phyloP scores from a whole-genome alignment of 768 basidiomycete genomes.

The Sistotremastrum niveocremeum region DNA sequence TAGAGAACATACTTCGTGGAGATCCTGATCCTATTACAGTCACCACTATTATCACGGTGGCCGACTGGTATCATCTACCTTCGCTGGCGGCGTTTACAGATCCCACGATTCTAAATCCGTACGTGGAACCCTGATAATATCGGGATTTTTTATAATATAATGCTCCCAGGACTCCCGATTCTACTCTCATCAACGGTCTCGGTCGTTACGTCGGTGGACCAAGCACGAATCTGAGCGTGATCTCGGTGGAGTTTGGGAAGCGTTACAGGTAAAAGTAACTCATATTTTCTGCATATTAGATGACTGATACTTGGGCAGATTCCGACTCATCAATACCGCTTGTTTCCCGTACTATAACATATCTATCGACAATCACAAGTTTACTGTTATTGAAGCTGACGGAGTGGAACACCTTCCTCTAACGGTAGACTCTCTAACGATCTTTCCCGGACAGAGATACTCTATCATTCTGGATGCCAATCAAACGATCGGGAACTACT shows the following conservation, averaged over 20 bases:
- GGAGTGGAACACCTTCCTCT: constrained; percentile 24
- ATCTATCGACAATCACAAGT: constrained; percentile 30
- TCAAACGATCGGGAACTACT: constrained; percentile 31
- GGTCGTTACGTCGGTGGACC: constrained; percentile 29
- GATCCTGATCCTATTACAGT: constrained; percentile 7
- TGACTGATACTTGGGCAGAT: no score
- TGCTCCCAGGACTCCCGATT: constrained; percentile 13
- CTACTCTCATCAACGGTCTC: constrained; percentile 33
- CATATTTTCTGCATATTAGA: no score
- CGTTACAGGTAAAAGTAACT: constrained; percentile 15
- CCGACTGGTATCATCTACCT: constrained; percentile 28
- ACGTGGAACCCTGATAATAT: constrained; percentile 1
- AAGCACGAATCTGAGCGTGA: constrained; percentile 20
- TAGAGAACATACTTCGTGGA: not conserved
- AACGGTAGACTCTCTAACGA: constrained; percentile 24
- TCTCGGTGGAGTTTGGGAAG: constrained; percentile 24
- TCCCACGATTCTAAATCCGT: constrained; percentile 14
- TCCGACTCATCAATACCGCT: no score
- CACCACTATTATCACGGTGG: constrained; percentile 33
- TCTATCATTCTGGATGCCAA: constrained; percentile 27
- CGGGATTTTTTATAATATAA: not conserved
- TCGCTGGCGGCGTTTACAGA: constrained; percentile 10
- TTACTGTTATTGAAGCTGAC: constrained; percentile 31
- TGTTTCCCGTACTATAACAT: constrained; percentile 20
- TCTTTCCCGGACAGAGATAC: constrained; percentile 29